Percentiles rank a stretch among this genome's conserved stretches.
These are phyloP conservation scores for Nymphaea colorata DNA, from an alignment of 164 flowering plant species.

Conservation along the genomic window DNA sequence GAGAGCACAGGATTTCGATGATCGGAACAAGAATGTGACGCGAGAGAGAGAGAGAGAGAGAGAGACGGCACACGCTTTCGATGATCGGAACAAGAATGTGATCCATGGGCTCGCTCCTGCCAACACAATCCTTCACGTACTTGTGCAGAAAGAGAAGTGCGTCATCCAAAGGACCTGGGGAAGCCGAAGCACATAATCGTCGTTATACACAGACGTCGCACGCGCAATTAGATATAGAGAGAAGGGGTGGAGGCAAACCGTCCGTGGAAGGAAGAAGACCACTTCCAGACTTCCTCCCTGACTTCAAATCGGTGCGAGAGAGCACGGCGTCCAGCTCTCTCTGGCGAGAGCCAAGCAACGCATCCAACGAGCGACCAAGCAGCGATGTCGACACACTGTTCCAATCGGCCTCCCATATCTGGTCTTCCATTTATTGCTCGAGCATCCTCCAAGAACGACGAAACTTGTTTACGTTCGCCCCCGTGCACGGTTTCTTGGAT, in stretches of 20 bases:
- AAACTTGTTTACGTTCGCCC: no score
- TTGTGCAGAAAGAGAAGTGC: constrained; percentile 41
- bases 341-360: constrained; percentile 44
- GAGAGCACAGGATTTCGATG: no score
- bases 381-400: constrained; percentile 22
- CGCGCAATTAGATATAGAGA: neutral
- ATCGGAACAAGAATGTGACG: no score
- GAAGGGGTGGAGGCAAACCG: neutral
- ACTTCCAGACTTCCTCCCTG: constrained; percentile 23
- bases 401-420: constrained; percentile 15
- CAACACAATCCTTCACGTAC: constrained; percentile 40
- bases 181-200: neutral
- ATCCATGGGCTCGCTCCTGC: constrained; percentile 32
- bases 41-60: neutral
- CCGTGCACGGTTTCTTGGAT: no score
- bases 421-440: constrained; percentile 12
- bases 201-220: neutral
- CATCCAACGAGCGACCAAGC: constrained; percentile 39
- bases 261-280: neutral
- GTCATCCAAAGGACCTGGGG: constrained; percentile 47
- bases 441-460: neutral
- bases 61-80: constrained; percentile 27
- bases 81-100: constrained; percentile 51
- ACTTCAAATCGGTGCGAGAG: constrained; percentile 28
- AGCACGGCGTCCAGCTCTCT: constrained; percentile 44